Percentiles rank a stretch among this genome's conserved stretches.
Evolutionary conservation across 23 red algal species (phyloP).

Genomic region (Pyropia haitanensis): DNA sequence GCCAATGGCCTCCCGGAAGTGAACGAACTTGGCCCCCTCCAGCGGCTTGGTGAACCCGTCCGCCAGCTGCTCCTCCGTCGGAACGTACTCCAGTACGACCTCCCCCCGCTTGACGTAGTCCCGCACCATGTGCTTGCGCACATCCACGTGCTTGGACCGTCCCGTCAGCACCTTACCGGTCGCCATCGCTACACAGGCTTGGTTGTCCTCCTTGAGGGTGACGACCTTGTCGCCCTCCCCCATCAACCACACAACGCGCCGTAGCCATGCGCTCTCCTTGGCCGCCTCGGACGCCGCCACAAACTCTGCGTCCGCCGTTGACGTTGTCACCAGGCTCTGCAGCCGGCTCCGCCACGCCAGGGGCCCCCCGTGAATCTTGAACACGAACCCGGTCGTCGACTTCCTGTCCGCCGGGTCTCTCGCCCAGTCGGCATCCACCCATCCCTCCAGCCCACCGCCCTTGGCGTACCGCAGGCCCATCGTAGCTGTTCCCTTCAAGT

Average conservation of each 20-base stretch:
- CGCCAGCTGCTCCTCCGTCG: background rate
- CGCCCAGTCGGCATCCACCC: background rate
- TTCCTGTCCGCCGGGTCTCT: background rate
- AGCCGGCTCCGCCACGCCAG: background rate
- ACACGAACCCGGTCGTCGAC: background rate
- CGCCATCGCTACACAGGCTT: background rate
- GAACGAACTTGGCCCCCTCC: background rate
- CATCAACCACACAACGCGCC: background rate
- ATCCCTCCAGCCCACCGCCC: background rate
- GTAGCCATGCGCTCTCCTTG: background rate
- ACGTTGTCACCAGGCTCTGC: background rate
- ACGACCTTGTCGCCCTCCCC: background rate
- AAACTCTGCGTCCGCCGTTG: background rate
- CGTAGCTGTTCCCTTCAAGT: background rate
- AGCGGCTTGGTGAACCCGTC: background rate
- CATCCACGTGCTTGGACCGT: background rate
- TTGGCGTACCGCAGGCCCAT: background rate
- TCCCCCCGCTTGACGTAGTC: background rate
- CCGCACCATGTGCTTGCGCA: background rate
- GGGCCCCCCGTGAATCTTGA: background rate
- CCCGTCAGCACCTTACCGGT: background rate
- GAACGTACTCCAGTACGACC: background rate
- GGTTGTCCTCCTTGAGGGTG: background rate
- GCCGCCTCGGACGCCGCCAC: background rate
- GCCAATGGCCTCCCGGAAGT: too few relatives aligned